A percentile compares a stretch with the other conserved stretches of the same genome.
These are phyloP conservation scores for Apiospora marii DNA, from an alignment of 2,329 filamentous ascomycete species.

Conservation along the genomic window DNA sequence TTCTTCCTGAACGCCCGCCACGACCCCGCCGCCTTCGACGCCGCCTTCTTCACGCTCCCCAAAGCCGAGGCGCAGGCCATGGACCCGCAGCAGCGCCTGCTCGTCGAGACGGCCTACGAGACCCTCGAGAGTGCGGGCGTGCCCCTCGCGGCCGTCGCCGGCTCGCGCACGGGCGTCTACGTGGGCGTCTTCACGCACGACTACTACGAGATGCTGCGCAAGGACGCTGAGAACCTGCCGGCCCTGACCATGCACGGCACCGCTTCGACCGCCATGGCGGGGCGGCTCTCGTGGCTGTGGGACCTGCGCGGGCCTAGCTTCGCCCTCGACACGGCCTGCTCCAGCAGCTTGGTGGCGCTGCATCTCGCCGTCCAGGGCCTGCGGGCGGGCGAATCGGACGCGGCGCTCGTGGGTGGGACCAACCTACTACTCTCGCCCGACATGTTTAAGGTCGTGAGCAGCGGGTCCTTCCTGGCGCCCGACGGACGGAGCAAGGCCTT, in stretches of 20 bases:
- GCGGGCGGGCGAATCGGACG: slow-evolving; percentile 4
- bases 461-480: no score
- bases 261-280: slow-evolving; percentile 30
- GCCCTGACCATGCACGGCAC: slow-evolving; percentile 28
- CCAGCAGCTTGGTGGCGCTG: slow-evolving; percentile 49
- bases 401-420: slow-evolving; percentile 19
- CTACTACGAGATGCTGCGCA: neutral
- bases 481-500: no score
- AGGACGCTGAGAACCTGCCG: neutral
- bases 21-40: neutral
- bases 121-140: neutral
- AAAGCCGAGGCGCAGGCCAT: neutral
- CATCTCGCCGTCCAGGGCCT: slow-evolving; percentile 51
- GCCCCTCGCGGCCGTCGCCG: neutral
- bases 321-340: slow-evolving; percentile 57
- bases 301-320: slow-evolving; percentile 49
- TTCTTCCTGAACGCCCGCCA: no score
- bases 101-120: neutral
- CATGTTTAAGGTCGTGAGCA: slow-evolving; percentile 40
- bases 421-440: slow-evolving; percentile 21
- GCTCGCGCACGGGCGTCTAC: neutral
- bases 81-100: neutral
- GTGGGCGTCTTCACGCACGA: neutral
- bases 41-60: neutral
- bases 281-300: slow-evolving; percentile 51